Evolutionary conservation across 2,329 filamentous ascomycete genomes (phyloP), one percentile per base, ranked within the genome.

Genomic region (Zymoseptoria tritici): DNA sequence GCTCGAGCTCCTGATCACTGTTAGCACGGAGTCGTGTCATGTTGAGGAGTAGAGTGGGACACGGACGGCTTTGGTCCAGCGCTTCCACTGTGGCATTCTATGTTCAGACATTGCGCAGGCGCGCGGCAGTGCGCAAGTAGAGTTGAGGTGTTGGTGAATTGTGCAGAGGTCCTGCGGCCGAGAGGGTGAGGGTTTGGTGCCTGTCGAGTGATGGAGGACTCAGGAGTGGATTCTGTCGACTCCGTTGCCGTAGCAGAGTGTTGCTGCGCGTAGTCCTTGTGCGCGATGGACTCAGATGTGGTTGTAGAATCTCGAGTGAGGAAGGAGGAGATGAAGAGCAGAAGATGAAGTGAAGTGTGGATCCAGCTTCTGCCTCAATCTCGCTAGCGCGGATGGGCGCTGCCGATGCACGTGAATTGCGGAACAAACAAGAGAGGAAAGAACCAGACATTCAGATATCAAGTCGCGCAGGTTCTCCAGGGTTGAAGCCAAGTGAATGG

Each of bases 31-130:
- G 11, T 6, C 9, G 19, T 9, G 8, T 53, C 51, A 26, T n/a
- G 19, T 16, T 26, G 7, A 21, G 13, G 21, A 8, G 19, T 3
- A 3, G 21, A n/a, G 51, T 26, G 22, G 51, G 26, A 53, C 20
- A 24, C 26, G 7, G 7, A n/a, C 51, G 26, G 51, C 13, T 63
- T 58, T 63, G 52, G 31, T 60, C 54, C 52, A 63, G 49, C 36
- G 53, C n/a, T 24, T 24, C 22, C 22, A 24, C 22, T 24, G 26
- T 24, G 9, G 4, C 19, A 26, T 53, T 29, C 21, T 53, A 42
- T 16, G 36, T 8, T 11, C 36, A 42, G 36, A 42, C 36, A 13
- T 42, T 42, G 36, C 36, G 16, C 36, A 42, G 11, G 36, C 26
- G 26, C 8, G 26, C 26, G 36, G 9, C 16, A 16, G 36, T 16